Percentiles rank a stretch among this genome's conserved stretches.
Conservation (phyloP, 1,284 basidiomycete genomes). For the Ganoderma meredithae region DNA sequence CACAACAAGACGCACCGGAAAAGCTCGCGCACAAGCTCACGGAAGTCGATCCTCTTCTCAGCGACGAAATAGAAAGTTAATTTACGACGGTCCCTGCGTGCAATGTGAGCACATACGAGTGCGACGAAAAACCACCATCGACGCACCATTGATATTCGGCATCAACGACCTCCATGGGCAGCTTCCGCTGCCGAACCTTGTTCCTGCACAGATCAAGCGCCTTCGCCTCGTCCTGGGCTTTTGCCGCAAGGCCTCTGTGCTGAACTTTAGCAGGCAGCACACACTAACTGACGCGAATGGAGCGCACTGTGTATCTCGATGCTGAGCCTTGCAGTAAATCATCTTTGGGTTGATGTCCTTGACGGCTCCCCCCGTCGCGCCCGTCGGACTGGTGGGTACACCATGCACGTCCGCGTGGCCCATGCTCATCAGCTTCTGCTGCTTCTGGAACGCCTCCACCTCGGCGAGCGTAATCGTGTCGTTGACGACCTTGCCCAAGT, state of each 20-base stretch:
- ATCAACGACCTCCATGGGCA: slow-evolving; percentile 98
- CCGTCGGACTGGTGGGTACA: slow-evolving; percentile 65
- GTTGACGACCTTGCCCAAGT: slow-evolving; percentile 90
- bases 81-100: slow-evolving; percentile 89
- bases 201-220: slow-evolving; percentile 90
- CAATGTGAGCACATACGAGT: slow-evolving; percentile 14
- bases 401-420: slow-evolving; percentile 48
- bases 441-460: slow-evolving; percentile 89
- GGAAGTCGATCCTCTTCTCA: slow-evolving; percentile 96
- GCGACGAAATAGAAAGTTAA: slow-evolving; percentile 98
- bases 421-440: slow-evolving; percentile 58
- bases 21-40: slow-evolving; percentile 92
- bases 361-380: slow-evolving; percentile 49
- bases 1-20: slow-evolving; percentile 68
- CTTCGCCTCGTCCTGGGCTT: slow-evolving; percentile 91
- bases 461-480: slow-evolving; percentile 91
- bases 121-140: background rate
- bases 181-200: slow-evolving; percentile 90
- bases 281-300: background rate
- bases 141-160: slow-evolving; percentile 97
- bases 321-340: slow-evolving; percentile 93
- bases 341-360: slow-evolving; percentile 97
- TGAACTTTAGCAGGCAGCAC: slow-evolving; percentile 15
- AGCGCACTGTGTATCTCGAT: slow-evolving; percentile 85
- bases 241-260: slow-evolving; percentile 73